Evolutionary conservation across 345 rosid species (phyloP).

Genomic region (Pelargonium nanum): DNA sequence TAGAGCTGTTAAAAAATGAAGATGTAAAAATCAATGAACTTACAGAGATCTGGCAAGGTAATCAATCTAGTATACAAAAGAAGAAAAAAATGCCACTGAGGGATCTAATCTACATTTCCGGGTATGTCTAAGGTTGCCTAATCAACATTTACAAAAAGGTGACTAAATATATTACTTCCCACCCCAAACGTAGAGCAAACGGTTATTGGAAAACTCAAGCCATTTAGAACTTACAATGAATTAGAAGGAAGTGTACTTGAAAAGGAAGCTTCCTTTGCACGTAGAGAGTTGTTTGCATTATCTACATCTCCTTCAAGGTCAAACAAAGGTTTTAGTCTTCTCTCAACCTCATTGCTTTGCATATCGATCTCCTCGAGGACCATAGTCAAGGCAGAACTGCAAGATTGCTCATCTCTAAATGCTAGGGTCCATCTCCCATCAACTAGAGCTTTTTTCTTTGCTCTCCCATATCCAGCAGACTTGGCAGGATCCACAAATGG

Average conservation of each 20-base stretch:
- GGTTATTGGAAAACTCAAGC: neutral
- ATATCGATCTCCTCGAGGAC: constrained; percentile 44
- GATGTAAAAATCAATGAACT: neutral
- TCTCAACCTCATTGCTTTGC: constrained; percentile 65
- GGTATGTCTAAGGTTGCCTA: neutral
- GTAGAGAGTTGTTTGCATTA: neutral
- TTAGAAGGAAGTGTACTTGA: neutral
- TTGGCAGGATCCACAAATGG: constrained; percentile 53
- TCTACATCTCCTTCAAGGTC: constrained; percentile 27
- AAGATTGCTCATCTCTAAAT: constrained; percentile 67
- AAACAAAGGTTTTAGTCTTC: constrained; percentile 56
- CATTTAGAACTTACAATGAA: neutral
- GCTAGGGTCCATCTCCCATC: constrained; percentile 98
- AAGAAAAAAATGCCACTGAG: neutral
- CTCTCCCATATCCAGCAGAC: constrained; percentile 25
- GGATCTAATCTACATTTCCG: neutral
- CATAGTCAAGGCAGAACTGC: constrained; percentile 67
- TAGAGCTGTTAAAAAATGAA: neutral
- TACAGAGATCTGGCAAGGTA: neutral
- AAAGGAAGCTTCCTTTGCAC: neutral
- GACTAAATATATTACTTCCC: neutral
- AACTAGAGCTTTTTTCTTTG: constrained; percentile 53
- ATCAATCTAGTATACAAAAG: neutral
- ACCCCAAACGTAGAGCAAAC: neutral
- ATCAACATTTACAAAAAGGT: neutral